Evolutionary conservation across 164 flowering plant genomes (phyloP).

Genomic region (Umbellularia californica): DNA sequence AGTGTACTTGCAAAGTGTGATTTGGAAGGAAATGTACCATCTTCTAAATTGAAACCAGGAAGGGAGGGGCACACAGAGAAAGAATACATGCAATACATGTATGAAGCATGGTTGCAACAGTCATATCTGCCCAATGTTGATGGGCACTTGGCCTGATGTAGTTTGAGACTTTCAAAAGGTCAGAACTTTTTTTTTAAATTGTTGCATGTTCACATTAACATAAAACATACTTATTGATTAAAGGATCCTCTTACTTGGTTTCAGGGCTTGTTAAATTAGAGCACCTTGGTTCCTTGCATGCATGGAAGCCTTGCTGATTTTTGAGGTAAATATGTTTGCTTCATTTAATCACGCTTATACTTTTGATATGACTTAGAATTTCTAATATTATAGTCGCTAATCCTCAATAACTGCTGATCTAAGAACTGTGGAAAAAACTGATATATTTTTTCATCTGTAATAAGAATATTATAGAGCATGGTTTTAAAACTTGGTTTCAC

Average conservation of each 20-base stretch:
- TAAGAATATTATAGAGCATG: no score
- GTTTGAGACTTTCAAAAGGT: constrained; percentile 7
- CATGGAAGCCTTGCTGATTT: no score
- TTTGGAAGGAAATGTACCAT: neutral
- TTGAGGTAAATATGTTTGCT: no score
- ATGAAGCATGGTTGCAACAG: constrained; percentile 12
- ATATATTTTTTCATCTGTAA: no score
- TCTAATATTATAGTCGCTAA: no score
- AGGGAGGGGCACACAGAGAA: constrained; percentile 2
- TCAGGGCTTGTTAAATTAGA: neutral
- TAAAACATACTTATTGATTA: neutral
- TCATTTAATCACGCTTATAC: no score
- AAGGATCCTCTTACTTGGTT: neutral
- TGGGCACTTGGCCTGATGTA: neutral
- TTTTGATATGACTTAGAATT: no score
- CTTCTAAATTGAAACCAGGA: constrained; percentile 1
- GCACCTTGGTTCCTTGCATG: no score
- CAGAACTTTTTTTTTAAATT: neutral
- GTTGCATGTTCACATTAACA: neutral
- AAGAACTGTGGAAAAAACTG: no score
- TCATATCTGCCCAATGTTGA: constrained; percentile 6
- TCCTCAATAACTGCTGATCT: no score
- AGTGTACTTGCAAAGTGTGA: neutral
- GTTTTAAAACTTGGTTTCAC: no score
- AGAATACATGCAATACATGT: constrained; percentile 11